Base-by-base conservation (phyloP, 164 flowering plant species). In the Euptelea pleiosperma region DNA sequence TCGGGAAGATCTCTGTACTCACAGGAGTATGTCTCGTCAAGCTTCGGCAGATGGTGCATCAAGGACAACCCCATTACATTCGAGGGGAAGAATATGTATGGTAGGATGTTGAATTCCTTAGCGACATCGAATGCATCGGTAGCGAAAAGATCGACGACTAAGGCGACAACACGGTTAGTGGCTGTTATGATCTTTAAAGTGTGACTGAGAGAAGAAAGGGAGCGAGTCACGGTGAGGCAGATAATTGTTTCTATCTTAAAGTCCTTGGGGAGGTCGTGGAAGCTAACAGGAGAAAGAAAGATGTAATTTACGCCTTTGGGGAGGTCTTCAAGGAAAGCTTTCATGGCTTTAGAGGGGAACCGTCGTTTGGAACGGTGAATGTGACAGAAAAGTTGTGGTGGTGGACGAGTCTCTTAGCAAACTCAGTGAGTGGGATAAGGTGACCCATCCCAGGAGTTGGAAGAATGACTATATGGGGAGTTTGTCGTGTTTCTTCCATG, bases 101-200 rank as follows among this genome's bases (percentile, higher is more conserved):
- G 62, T 0, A 79, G 28, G 16, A 79, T 15, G 0, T 55, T 21
- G 25, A 81, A 60, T 18, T 80, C 86, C 6, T 2, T 26, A 1
- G 84, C 84, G 0, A 73, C 71, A 6, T 77, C 81, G 40, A 85
- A 73, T 0, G 66, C 80, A 45, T 77, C 80, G 4, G 82, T 68
- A 11, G 80, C 83, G 52, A 85, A 82, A 15, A 76, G 73, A 61
- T 85, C 91, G 8, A 70, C 78, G 0, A 82, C 77, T 26, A 85
- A 14, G 4, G 76, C 75, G 0, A 56, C 74, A 1, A 73, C 35
- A 8, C 54, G 33, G 1, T 57, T 10, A 1, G 37, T 36, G 2
- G 53, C 15, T 0, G 43, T 4, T 3, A 68, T 24, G 7, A 65
- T 46, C 29, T 24, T 25, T 1, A 74, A 6, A 0, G 57, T 39